phyloP scores from a whole-genome alignment of 2,329 filamentous ascomycete genomes.

The Hypocreales sp. region DNA sequence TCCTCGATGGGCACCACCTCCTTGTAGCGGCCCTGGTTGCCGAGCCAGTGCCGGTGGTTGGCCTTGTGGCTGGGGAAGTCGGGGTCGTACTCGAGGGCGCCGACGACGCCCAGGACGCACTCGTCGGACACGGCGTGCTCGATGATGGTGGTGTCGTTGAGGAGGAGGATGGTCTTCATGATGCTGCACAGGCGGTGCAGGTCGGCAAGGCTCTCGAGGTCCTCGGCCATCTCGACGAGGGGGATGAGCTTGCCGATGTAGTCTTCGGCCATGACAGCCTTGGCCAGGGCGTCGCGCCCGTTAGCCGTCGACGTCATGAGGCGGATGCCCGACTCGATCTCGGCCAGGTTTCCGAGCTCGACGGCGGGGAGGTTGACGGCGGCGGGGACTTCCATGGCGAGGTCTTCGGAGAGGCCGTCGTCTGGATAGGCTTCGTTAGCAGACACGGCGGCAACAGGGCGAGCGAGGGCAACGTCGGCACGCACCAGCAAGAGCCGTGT shows the following conservation, averaged over 20 bases:
- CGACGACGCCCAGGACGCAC: slow-evolving; percentile 80
- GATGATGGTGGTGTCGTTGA: slow-evolving; percentile 91
- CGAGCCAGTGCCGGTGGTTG: slow-evolving; percentile 87
- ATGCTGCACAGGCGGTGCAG: slow-evolving; percentile 91
- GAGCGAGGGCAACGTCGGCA: too few species aligned
- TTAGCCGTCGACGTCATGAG: slow-evolving; percentile 56
- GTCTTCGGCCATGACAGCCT: slow-evolving; percentile 71
- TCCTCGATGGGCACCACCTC: slow-evolving; percentile 92
- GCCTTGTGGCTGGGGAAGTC: slow-evolving; percentile 97
- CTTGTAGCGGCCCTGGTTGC: slow-evolving; percentile 80
- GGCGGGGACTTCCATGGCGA: slow-evolving; percentile 56
- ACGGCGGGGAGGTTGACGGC: slow-evolving; percentile 63
- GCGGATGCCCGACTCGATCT: slow-evolving; percentile 76
- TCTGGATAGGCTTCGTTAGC: slow-evolving; percentile 32
- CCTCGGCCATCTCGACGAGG: slow-evolving; percentile 76
- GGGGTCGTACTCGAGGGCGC: slow-evolving; percentile 92
- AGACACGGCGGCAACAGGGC: slow-evolving; percentile 1
- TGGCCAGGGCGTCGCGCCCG: slow-evolving; percentile 74
- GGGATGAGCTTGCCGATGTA: slow-evolving; percentile 81
- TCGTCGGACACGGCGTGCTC: slow-evolving; percentile 86
- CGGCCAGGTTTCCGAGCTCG: slow-evolving; percentile 65
- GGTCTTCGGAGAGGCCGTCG: slow-evolving; percentile 77
- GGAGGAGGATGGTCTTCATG: slow-evolving; percentile 87
- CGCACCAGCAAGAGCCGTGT: slow-evolving; percentile 2
- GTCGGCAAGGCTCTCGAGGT: slow-evolving; percentile 74